phyloP scores from a whole-genome alignment of 805 yeast species.

The Kazachstania africana region DNA sequence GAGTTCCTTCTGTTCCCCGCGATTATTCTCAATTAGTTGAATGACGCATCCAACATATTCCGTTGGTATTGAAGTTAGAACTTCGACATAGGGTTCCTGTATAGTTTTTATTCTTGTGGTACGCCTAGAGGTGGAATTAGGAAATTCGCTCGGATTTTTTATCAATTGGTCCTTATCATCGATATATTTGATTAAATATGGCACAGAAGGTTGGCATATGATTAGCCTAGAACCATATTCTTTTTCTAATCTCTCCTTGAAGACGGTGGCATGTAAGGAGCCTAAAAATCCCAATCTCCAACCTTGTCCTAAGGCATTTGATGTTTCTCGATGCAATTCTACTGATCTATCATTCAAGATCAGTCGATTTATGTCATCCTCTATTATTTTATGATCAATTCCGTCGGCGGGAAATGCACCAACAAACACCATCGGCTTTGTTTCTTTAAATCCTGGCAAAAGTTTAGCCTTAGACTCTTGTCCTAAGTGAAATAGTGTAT shows the following conservation, averaged over 20 bases:
- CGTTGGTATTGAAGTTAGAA: constrained; percentile 79
- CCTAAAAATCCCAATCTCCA: constrained; percentile 96
- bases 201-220: constrained; percentile 93
- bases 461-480: constrained; percentile 49
- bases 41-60: constrained; percentile 85
- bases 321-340: constrained; percentile 77
- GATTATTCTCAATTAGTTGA: constrained; percentile 67
- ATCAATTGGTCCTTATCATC: constrained; percentile 56
- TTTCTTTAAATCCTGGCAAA: constrained; percentile 90
- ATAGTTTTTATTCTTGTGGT: constrained; percentile 31
- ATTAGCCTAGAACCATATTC: constrained; percentile 91
- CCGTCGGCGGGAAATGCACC: constrained; percentile 98
- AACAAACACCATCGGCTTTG: constrained; percentile 96
- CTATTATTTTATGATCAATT: constrained; percentile 74
- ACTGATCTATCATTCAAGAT: constrained; percentile 90
- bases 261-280: constrained; percentile 88
- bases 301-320: constrained; percentile 91
- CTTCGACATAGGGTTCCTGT: constrained; percentile 84
- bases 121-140: constrained; percentile 34
- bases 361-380: constrained; percentile 79
- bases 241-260: constrained; percentile 79
- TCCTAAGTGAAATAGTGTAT: constrained; percentile 63
- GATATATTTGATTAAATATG: constrained; percentile 61
- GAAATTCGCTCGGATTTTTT: constrained; percentile 90
- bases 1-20: constrained; percentile 75